Conservation (phyloP, 108 stramenopile genomes). For the Cyclotella baltica region DNA sequence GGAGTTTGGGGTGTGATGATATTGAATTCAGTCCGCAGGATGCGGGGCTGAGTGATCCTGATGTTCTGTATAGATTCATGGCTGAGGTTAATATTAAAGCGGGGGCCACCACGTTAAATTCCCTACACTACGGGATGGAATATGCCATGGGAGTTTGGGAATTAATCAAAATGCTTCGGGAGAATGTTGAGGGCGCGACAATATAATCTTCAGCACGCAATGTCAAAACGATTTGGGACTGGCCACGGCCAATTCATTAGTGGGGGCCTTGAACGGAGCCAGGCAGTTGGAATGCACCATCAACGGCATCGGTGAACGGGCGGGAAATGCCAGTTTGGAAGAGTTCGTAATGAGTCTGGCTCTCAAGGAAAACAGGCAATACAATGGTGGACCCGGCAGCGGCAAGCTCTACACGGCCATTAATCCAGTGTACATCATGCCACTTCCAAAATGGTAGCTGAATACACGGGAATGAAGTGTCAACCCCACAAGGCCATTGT, state of each 20-base stretch:
- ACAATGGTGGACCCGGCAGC: constrained; percentile 75
- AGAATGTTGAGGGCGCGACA: constrained; percentile 89
- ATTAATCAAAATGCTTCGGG: constrained; percentile 86
- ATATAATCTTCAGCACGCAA: constrained; percentile 95
- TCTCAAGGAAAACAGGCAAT: constrained; percentile 82
- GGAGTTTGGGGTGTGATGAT: constrained; percentile 91
- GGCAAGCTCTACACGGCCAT: no score
- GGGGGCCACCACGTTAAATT: constrained; percentile 92
- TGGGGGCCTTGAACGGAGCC: constrained; percentile 93
- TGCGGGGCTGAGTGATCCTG: constrained; percentile 95
- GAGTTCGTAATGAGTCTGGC: constrained; percentile 96
- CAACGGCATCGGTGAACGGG: constrained; percentile 98
- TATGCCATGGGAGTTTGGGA: constrained; percentile 96
- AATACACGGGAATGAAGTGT: no score
- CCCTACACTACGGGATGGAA: constrained; percentile 96
- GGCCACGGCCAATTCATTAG: constrained; percentile 95
- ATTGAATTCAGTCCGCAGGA: constrained; percentile 98
- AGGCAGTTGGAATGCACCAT: constrained; percentile 97
- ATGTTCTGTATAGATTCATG: constrained; percentile 91
- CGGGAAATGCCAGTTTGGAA: constrained; percentile 96
- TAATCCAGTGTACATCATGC: no score
- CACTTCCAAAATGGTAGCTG: no score
- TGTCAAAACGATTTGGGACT: constrained; percentile 99
- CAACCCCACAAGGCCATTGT: no score
- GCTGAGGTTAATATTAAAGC: constrained; percentile 93